phyloP scores from a whole-genome alignment of 1,284 basidiomycete genomes.

The Leccinum insolens region DNA sequence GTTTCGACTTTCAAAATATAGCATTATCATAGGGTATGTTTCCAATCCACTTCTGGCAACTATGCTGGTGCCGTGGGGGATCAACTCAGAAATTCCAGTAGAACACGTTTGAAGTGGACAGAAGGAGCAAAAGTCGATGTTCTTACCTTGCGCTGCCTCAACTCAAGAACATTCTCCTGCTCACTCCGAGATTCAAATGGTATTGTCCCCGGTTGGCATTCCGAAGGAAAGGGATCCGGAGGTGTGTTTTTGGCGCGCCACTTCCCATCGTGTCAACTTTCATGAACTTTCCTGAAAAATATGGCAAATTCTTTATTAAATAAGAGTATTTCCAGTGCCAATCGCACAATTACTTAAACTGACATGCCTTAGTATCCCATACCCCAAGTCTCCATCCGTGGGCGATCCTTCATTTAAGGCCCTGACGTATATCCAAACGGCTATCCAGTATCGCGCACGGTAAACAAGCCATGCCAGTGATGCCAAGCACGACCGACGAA shows the following conservation, averaged over 20 bases:
- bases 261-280: not conserved
- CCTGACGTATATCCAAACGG: not conserved
- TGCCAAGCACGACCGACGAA: conserved; percentile 29
- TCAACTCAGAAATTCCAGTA: not conserved
- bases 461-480: not conserved
- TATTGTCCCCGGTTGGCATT: not conserved
- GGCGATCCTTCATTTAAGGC: not conserved
- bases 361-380: not conserved
- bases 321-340: not conserved
- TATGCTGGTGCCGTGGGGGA: not conserved
- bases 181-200: not conserved
- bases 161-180: not conserved
- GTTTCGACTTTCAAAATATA: not conserved
- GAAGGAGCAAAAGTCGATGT: not conserved
- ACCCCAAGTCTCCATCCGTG: conserved; percentile 10
- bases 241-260: not conserved
- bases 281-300: not conserved
- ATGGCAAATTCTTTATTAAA: not conserved
- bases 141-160: not conserved
- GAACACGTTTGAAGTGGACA: not conserved
- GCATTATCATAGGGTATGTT: not conserved
- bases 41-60: not conserved
- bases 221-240: not conserved
- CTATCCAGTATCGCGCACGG: not conserved
- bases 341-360: conserved; percentile 11